phyloP scores from a whole-genome alignment of 108 stramenopile genomes.

The Mediolabrus comicus region DNA sequence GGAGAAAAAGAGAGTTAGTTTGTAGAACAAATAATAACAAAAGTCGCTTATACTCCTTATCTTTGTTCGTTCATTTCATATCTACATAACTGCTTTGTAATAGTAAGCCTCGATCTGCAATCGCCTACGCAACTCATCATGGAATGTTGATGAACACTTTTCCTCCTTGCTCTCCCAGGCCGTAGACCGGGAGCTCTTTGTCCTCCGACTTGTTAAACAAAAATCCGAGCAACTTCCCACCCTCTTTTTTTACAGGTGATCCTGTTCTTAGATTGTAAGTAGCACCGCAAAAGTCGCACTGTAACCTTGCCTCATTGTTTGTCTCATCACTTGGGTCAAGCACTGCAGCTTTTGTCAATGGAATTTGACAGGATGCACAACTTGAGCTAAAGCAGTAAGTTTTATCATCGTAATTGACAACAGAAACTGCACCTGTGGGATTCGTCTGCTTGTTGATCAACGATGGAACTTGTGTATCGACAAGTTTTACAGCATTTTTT shows the following conservation, averaged over 20 bases:
- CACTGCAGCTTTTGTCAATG: slow-evolving; percentile 70
- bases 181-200: slow-evolving; percentile 53
- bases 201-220: slow-evolving; percentile 34
- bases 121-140: no score
- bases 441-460: slow-evolving; percentile 61
- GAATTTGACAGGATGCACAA: slow-evolving; percentile 75
- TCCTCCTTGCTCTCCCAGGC: slow-evolving; percentile 74
- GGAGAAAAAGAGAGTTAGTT: no score
- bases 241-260: slow-evolving; percentile 37
- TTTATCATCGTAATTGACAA: slow-evolving; percentile 56
- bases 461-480: slow-evolving; percentile 57
- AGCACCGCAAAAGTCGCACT: slow-evolving; percentile 65
- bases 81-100: no score
- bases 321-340: slow-evolving; percentile 53
- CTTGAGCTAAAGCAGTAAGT: slow-evolving; percentile 63
- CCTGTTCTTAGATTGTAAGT: slow-evolving; percentile 79
- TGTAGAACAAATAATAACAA: no score
- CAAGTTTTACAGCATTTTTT: slow-evolving; percentile 50
- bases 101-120: no score
- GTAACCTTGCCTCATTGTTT: slow-evolving; percentile 31
- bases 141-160: slow-evolving; percentile 59
- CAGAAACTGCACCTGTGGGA: slow-evolving; percentile 76
- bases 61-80: not conserved
- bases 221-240: slow-evolving; percentile 63
- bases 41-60: no score